A percentile compares a stretch with the other conserved stretches of the same genome.
These are phyloP conservation scores for Chaetomium globosum DNA, from an alignment of 2,329 filamentous ascomycete genomes.

Conservation along the genomic window DNA sequence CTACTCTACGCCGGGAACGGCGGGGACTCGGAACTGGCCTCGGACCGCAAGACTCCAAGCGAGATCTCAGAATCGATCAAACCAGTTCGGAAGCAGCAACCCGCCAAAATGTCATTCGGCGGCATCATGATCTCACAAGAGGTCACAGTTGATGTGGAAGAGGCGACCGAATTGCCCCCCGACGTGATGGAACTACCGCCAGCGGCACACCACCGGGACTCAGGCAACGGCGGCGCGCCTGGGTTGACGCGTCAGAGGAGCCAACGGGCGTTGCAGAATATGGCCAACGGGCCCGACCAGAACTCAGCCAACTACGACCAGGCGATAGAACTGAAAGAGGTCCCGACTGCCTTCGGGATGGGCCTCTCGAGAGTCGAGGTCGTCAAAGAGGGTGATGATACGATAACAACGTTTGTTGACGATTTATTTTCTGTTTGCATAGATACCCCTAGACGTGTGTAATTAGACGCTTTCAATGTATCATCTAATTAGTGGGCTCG, in stretches of 20 bases:
- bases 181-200: conserved; percentile 30
- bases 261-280: conserved; percentile 4
- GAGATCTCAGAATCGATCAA: not conserved
- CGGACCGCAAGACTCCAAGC: conserved; percentile 6
- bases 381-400: conserved; percentile 36
- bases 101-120: conserved; percentile 44
- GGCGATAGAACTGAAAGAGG: conserved; percentile 27
- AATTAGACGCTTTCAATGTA: conserved; percentile 8
- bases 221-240: conserved; percentile 25
- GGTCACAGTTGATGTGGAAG: conserved; percentile 56
- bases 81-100: conserved; percentile 5
- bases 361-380: conserved; percentile 42
- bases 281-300: not conserved
- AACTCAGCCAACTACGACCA: conserved; percentile 15
- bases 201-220: conserved; percentile 23
- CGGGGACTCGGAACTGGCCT: conserved; percentile 3
- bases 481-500: not conserved
- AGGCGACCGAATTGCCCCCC: conserved; percentile 36
- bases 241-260: conserved; percentile 14
- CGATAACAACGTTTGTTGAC: conserved; percentile 49
- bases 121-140: conserved; percentile 67
- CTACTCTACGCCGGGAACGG: conserved; percentile 20
- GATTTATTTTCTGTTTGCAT: conserved; percentile 44
- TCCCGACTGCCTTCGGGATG: conserved; percentile 37
- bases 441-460: conserved; percentile 22